Percentiles rank a stretch among this genome's conserved stretches.
Evolutionary conservation across 2,329 filamentous ascomycete genomes (phyloP).

Genomic region (Sphaceloma murrayae): DNA sequence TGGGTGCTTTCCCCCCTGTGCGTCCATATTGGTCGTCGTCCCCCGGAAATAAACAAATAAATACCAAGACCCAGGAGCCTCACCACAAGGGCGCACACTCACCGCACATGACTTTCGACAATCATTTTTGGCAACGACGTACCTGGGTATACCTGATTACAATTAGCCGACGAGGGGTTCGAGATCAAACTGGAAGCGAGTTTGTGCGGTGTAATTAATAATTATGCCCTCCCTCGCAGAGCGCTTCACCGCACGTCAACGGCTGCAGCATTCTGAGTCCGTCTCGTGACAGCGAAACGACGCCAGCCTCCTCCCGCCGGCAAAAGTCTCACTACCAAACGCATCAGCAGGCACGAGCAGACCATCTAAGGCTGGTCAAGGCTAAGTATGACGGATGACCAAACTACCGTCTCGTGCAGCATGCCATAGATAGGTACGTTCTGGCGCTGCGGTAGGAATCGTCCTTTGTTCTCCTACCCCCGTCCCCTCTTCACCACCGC

Average conservation of each 20-base stretch:
- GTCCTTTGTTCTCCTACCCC: slow-evolving; percentile 7
- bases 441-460: background rate
- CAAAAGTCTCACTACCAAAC: slow-evolving; percentile 10
- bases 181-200: too few species aligned
- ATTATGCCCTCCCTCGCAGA: background rate
- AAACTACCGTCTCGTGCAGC: slow-evolving; percentile 11
- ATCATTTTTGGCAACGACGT: too few species aligned
- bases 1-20: slow-evolving; percentile 10
- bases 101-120: too few species aligned
- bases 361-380: slow-evolving; percentile 12
- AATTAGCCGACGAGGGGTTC: too few species aligned
- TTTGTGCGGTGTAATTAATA: slow-evolving; percentile 1
- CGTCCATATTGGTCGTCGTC: background rate
- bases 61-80: too few species aligned
- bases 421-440: slow-evolving; percentile 13
- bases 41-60: slow-evolving; percentile 14
- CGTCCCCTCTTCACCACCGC: background rate
- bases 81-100: too few species aligned
- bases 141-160: too few species aligned
- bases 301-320: background rate
- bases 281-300: slow-evolving; percentile 12
- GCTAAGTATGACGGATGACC: slow-evolving; percentile 12
- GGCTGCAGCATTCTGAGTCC: slow-evolving; percentile 11
- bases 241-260: slow-evolving; percentile 10
- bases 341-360: slow-evolving; percentile 10